Evolutionary conservation across 495 filamentous ascomycete genomes (phyloP), one percentile per base, ranked within the genome.

Genomic region (Cercophora scortea): DNA sequence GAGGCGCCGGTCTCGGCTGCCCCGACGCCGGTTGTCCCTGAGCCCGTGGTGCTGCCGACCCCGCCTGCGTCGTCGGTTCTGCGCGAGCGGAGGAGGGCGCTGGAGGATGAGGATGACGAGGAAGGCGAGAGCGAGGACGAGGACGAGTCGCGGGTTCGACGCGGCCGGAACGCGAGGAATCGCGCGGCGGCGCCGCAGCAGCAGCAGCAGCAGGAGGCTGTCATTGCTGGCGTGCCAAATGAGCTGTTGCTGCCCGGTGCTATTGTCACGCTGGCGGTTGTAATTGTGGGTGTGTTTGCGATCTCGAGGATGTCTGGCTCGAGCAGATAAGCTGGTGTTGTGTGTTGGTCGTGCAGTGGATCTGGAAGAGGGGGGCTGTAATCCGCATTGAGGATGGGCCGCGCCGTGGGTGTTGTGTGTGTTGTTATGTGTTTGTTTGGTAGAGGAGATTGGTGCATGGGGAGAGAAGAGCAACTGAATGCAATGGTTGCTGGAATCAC

Each of bases 261-360:
- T 16, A 89, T 97, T 65, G 90, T 89, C n/a, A 89, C 89, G 10
- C 69, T 99, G 58, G 94, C 93, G 8, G 90, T 93, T 16, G 90
- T 95, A 17, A 95, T 99, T 72, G 79, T 89, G 15, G 90, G 85
- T 46, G 92, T 96, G 17, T 98, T 98, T 74, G 79, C 88, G n/a
- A 77, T 97, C 58, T 85, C 89, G 51, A 83, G 93, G 49, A 73
- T 83, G 41, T 86, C 81, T 16, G 83, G 78, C 53, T 86, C 81
- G 17, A 83, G 78, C 53, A 77, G 84, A 63, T 90, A 71, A 77
- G 33, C 17, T 49, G 41, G 38, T 39, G 16, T 49, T 13, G 34
- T 43, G 38, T 41, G 38, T 45, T n/a, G 12, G 18, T 16, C 7
- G n/a, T 44, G 42, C 16, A 39, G 36, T 25, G 25, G 25, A 25